Evolutionary conservation across 2,329 filamentous ascomycete genomes (phyloP), one percentile per base, ranked within the genome.

Genomic region (Aspergillus brasiliensis): DNA sequence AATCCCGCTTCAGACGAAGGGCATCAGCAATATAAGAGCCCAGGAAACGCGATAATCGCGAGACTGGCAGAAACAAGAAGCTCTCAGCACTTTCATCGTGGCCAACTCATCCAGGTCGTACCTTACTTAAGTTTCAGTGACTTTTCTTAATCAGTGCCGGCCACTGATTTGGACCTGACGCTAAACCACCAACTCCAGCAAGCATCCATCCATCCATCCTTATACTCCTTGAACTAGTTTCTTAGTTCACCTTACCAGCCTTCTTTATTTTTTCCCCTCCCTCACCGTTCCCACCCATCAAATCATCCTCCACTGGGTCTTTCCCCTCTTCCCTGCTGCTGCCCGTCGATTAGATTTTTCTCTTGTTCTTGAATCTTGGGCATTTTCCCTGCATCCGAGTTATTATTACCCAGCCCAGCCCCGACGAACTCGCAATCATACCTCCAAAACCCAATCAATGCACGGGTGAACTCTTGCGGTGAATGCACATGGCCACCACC

Each of bases 241-340:
- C 13, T 34, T 34, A 34, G 31, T 34, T 34, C 10, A 34, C 40
- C 47, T 49, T 54, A 60, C 69, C 70, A 71, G 69, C 69, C 69
- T 68, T 71, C 54, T 59, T 52, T 34, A 34, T 51, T 58, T 58
- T 62, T 62, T 51, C 37, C 31, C 11, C 19, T n/a, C 37, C 46
- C 21, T 40, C 40, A 23, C 40, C 40, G 40, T 44, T 44, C 21
- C 40, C 40, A 44, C n/a, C 19, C 40, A 21, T 44, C 40, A 4
- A 7, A 21, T 21, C 40, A 53, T 40, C 38, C 42, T 51, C 54
- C 38, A 56, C 54, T 57, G 57, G 55, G 59, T 23, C 51, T 28
- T 44, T 54, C 42, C 42, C 17, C 47, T 58, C 25, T 53, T 38
- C 6, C 23, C 17, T 52, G 11, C 25, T 23, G 19, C 8, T 37